Percentiles rank a stretch among this genome's conserved stretches.
Conservation (phyloP, 23 red algal species). For the Gracilaria gracilis region DNA sequence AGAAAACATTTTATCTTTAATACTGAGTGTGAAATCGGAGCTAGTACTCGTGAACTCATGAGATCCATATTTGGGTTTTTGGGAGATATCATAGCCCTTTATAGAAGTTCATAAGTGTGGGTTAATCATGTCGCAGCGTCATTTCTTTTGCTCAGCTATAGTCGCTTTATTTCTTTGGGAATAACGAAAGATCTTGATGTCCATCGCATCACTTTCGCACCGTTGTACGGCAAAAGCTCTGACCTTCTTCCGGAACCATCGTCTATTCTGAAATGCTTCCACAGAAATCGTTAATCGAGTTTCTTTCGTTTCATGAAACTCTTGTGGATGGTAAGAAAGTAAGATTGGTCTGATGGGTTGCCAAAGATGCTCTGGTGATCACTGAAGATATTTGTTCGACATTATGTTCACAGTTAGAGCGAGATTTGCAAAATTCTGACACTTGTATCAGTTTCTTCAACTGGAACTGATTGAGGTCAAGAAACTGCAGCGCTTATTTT, state of each 20-base stretch:
- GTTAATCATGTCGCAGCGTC: constrained; percentile 38
- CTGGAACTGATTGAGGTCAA: constrained; percentile 23
- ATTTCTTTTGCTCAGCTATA: constrained; percentile 31
- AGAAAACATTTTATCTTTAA: constrained; percentile 14
- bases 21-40: constrained; percentile 10
- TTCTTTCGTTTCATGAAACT: neutral
- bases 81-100: neutral
- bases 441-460: neutral
- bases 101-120: neutral
- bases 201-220: constrained; percentile 28
- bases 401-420: constrained; percentile 3
- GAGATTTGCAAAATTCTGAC: neutral
- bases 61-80: constrained; percentile 5
- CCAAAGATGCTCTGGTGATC: neutral
- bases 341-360: neutral
- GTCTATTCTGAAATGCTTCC: constrained; percentile 30
- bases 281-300: neutral
- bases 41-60: constrained; percentile 9
- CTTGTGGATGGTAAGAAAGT: neutral
- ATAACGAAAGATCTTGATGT: constrained; percentile 8
- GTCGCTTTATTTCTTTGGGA: constrained; percentile 16
- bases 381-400: neutral
- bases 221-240: constrained; percentile 13
- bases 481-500: constrained; percentile 7
- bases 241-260: constrained; percentile 32